A percentile compares a stretch with the other conserved stretches of the same genome.
Conservation (phyloP, 2,329 filamentous ascomycete genomes). For the Aspergillus brasiliensis region DNA sequence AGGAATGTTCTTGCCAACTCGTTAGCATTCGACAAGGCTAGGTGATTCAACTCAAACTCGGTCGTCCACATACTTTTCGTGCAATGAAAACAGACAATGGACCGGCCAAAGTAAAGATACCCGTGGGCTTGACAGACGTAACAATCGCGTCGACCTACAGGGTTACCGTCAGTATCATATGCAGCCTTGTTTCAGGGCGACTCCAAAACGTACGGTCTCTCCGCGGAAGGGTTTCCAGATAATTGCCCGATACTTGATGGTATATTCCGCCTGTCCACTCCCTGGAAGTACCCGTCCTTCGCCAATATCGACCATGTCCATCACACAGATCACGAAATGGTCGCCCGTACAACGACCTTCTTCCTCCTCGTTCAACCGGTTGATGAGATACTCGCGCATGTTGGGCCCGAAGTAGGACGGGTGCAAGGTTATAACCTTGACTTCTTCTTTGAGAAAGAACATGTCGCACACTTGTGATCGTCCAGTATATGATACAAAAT, state of each 20-base stretch:
- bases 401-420: slow-evolving; percentile 95
- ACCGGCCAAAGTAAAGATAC: slow-evolving; percentile 65
- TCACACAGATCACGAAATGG: slow-evolving; percentile 97
- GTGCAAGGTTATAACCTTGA: slow-evolving; percentile 91
- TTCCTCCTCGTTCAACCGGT: slow-evolving; percentile 86
- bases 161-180: slow-evolving; percentile 30
- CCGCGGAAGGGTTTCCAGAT: slow-evolving; percentile 98
- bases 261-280: slow-evolving; percentile 90
- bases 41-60: slow-evolving; percentile 2
- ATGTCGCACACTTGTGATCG: slow-evolving; percentile 54
- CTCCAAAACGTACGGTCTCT: slow-evolving; percentile 74
- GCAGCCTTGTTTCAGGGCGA: neutral
- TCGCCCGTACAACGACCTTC: slow-evolving; percentile 94
- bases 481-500: slow-evolving; percentile 9
- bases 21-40: slow-evolving; percentile 18
- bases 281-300: slow-evolving; percentile 90
- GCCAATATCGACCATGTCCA: slow-evolving; percentile 93
- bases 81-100: slow-evolving; percentile 54
- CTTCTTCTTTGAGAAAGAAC: slow-evolving; percentile 98
- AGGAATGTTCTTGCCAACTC: slow-evolving; percentile 62
- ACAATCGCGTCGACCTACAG: slow-evolving; percentile 88
- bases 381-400: slow-evolving; percentile 87
- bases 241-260: slow-evolving; percentile 90
- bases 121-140: slow-evolving; percentile 84
- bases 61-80: slow-evolving; percentile 66